Evolutionary conservation across 768 basidiomycete species (phyloP), one percentile per base, ranked within the genome.

Genomic region (Russula compacta): DNA sequence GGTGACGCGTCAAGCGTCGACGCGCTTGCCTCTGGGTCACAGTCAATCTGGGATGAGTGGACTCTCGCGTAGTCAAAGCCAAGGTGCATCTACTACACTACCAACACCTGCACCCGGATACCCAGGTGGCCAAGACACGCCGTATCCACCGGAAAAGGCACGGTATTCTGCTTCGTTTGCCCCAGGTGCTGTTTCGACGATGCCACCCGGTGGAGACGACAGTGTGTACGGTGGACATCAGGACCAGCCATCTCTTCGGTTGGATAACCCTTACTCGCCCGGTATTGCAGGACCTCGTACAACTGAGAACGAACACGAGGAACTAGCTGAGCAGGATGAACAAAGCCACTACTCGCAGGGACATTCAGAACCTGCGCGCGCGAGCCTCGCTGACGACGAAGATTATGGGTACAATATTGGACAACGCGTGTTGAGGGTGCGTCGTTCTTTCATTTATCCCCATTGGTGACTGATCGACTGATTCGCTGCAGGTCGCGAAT

Each of bases 321-420:
- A 60, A 0, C 19, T 54, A 12, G 15, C 33, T 39, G 24, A 42
- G 10, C 49, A 33, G 51, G 32, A 36, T 24, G 50, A 19, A 12
- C 17, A 39, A 39, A n/a, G 7, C 3, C 32, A 49, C 9, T 35
- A 46, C 35, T 12, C 40, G 6, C 24, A n/a, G 4, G 69, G 58
- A n/a, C 66, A 67, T 29, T 66, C 69, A 6, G 70, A 71, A 40
- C 21, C 44, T 5, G 59, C 60, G 40, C 63, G 69, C 17, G 50
- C 53, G 64, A 73, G 72, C 58, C 42, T 73, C 33, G 60, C 69
- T 17, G 73, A 74, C 32, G 72, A 73, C 11, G 72, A 73, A 48
- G 73, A 74, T 42, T 72, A 74, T 59, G 68, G 67, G 38, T 70
- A 69, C 33, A 71, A 64, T 15, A 68, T 69, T 4, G 68, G 68